Evolutionary conservation across 495 filamentous ascomycete genomes (phyloP).

Genomic region (Penicillium flavigenum): DNA sequence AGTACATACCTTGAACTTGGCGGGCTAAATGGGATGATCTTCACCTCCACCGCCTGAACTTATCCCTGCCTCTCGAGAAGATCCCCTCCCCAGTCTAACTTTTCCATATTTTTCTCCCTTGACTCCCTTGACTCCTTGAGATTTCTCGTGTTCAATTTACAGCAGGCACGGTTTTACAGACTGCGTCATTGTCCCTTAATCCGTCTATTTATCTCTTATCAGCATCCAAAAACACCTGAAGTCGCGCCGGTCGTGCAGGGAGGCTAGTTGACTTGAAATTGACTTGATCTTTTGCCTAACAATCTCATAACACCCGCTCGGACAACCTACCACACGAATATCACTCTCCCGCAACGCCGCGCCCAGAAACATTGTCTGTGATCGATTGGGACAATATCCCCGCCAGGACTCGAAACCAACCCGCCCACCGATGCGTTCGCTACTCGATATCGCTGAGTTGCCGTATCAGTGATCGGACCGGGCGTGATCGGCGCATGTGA

Average conservation of each 20-base stretch:
- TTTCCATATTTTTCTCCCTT: constrained; percentile 14
- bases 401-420: constrained; percentile 10
- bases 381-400: constrained; percentile 7
- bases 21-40: constrained; percentile 10
- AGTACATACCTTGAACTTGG: not conserved
- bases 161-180: not conserved
- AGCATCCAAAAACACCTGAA: constrained; percentile 13
- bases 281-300: not conserved
- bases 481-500: constrained; percentile 19
- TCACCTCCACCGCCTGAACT: constrained; percentile 19
- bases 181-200: not conserved
- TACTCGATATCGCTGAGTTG: constrained; percentile 7
- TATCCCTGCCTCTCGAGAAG: constrained; percentile 23
- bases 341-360: not conserved
- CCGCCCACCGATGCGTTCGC: constrained; percentile 24
- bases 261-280: constrained; percentile 3
- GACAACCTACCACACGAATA: not conserved
- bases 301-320: not conserved
- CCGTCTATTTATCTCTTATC: constrained; percentile 9
- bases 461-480: constrained; percentile 20
- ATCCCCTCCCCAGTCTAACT: constrained; percentile 11
- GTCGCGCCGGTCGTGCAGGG: constrained; percentile 29
- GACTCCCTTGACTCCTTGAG: not conserved
- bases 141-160: not conserved
- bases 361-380: not conserved